Percentiles rank a stretch among this genome's conserved stretches.
phyloP scores from a whole-genome alignment of 805 yeast species.

The Candida sanyiensis region DNA sequence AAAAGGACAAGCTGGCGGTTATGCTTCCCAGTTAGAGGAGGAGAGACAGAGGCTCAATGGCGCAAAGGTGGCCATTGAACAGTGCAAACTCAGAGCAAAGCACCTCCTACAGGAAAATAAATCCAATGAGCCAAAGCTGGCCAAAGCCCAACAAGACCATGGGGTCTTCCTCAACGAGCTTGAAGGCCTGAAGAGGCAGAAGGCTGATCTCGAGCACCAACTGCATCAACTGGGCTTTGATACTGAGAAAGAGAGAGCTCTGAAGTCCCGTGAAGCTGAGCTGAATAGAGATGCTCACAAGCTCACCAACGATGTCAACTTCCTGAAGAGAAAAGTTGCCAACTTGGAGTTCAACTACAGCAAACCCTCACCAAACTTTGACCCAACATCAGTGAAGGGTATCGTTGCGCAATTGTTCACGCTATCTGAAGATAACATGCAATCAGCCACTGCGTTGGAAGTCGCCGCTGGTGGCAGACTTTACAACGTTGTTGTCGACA shows the following conservation, averaged over 20 bases:
- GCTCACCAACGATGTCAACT: slow-evolving; percentile 44
- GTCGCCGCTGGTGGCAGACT: slow-evolving; percentile 90
- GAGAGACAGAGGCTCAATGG: slow-evolving; percentile 52
- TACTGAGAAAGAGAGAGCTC: slow-evolving; percentile 36
- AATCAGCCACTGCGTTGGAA: slow-evolving; percentile 78
- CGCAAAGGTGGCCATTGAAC: slow-evolving; percentile 50
- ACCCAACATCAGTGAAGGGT: slow-evolving; percentile 68
- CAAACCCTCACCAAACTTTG: slow-evolving; percentile 56
- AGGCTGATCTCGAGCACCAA: slow-evolving; percentile 34
- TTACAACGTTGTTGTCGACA: slow-evolving; percentile 87
- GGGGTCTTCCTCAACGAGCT: slow-evolving; percentile 38
- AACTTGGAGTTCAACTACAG: slow-evolving; percentile 72
- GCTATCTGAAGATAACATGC: slow-evolving; percentile 48
- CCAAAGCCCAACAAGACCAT: slow-evolving; percentile 47
- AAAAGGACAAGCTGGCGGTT: slow-evolving; percentile 71
- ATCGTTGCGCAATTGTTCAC: slow-evolving; percentile 81
- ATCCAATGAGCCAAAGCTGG: slow-evolving; percentile 41
- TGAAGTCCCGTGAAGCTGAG: slow-evolving; percentile 41
- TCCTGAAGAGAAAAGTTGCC: slow-evolving; percentile 56
- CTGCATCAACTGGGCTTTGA: slow-evolving; percentile 54
- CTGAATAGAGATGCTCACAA: slow-evolving; percentile 40
- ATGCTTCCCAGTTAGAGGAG: slow-evolving; percentile 61
- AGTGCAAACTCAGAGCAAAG: slow-evolving; percentile 50
- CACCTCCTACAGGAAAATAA: slow-evolving; percentile 50
- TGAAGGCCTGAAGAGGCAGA: slow-evolving; percentile 34